phyloP scores from a whole-genome alignment of 1,284 basidiomycete species.

The Apiotrichum montevideense region DNA sequence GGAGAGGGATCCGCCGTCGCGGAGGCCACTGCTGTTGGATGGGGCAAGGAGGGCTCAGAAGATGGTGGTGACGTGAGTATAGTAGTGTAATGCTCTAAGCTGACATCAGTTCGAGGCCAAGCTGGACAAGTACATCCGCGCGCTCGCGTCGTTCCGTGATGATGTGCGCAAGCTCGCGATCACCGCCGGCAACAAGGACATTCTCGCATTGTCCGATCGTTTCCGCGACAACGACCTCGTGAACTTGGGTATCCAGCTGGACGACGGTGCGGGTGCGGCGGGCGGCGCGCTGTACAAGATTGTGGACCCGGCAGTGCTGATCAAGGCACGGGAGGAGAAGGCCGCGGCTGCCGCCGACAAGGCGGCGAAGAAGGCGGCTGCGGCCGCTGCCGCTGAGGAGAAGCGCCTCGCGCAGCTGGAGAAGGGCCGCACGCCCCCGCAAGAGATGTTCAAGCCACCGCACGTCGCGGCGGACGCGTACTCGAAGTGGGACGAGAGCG shows the following conservation, averaged over 20 bases:
- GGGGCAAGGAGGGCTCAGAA: conserved; percentile 46
- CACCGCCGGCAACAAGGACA: conserved; percentile 62
- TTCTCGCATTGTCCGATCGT: conserved; percentile 71
- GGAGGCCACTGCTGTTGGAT: conserved; percentile 45
- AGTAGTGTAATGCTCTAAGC: neutral
- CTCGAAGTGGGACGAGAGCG: conserved; percentile 73
- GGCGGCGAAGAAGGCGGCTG: conserved; percentile 70
- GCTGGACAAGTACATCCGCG: conserved; percentile 82
- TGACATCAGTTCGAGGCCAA: conserved; percentile 64
- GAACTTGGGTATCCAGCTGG: conserved; percentile 87
- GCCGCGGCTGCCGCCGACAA: conserved; percentile 69
- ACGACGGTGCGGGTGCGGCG: conserved; percentile 83
- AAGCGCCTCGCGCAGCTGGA: conserved; percentile 74
- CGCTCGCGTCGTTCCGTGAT: conserved; percentile 86
- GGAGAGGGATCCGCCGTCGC: conserved; percentile 59
- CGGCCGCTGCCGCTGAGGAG: conserved; percentile 63
- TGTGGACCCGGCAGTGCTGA: conserved; percentile 73
- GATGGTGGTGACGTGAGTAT: conserved; percentile 57
- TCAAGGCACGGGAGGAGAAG: conserved; percentile 83
- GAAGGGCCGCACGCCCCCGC: conserved; percentile 69
- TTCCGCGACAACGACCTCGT: conserved; percentile 86
- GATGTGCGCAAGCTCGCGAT: conserved; percentile 79
- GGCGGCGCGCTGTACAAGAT: conserved; percentile 93
- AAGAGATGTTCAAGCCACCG: conserved; percentile 78
- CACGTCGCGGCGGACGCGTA: conserved; percentile 64